Base-by-base conservation (phyloP, 2,329 filamentous ascomycete genomes). In the Claviceps sp. region DNA sequence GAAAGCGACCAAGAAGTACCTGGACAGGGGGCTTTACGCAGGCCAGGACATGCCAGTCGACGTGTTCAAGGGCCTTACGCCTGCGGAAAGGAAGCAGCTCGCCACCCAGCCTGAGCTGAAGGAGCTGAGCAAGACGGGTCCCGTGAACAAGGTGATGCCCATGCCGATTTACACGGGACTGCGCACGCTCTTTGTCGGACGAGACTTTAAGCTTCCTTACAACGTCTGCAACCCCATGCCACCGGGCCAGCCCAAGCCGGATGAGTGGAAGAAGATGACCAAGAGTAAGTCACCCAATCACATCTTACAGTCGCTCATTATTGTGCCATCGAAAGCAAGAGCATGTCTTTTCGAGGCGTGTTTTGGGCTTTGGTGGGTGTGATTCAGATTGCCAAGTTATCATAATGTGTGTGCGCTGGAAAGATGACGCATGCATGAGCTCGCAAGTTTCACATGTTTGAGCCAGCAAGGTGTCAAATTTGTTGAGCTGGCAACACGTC, bases 231-330 rank as follows among this genome's bases (percentile, higher is more conserved):
- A 88, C 50, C 91, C 91, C 2, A 77, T 95, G 20, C 85, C 88
- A 3, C 80, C 83, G 1, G 88, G 86, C 48, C 87, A 95, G 63
- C 87, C 89, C 23, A 95, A 95, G 68, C 90, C 91, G 1, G 84
- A 94, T 58, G 88, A 95, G 60, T 98, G 90, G 86, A 83, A 83
- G 58, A 91, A 91, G 65, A 84, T 93, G 59, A 90, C 88, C 56
- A 93, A 86, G 68, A 97, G 88, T 94, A 73, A 34, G 22, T 48
- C 54, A 17, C 29, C 29, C 29, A 34, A 34, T 34, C 29, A 34
- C 1, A 34, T 34, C 4, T 9, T 11, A 34, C 29, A 52, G 5
- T 43, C n/a, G 29, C 9, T 9, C 11, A 39, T 11, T 23, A 14
- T 26, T n/a, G 16, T 9, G 9, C 8, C 20, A n/a, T 14, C 36